Conservation (phyloP, 768 basidiomycete genomes). For the Termitomyces sp. region DNA sequence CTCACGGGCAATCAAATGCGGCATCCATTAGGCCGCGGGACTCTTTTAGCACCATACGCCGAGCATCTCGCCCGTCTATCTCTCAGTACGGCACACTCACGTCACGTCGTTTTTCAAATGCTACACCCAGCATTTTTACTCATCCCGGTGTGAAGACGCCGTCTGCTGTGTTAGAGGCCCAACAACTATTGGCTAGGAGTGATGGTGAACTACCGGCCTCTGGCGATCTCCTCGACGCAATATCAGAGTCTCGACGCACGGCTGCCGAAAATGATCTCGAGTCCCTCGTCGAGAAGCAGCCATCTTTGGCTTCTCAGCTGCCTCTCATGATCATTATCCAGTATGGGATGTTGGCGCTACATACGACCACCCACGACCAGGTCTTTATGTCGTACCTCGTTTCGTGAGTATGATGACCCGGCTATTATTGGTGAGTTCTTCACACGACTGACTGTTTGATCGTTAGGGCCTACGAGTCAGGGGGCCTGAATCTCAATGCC, state of each 20-base stretch:
- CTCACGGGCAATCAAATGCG: conserved; percentile 26
- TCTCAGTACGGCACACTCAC: conserved; percentile 29
- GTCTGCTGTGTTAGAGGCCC: conserved; percentile 69
- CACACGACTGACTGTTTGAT: conserved; percentile 7
- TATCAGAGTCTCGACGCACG: conserved; percentile 40
- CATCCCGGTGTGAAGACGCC: conserved; percentile 81
- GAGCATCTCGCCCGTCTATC: conserved; percentile 28
- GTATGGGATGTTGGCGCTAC: conserved; percentile 85
- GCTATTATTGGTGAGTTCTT: not conserved
- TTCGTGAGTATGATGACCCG: conserved; percentile 46
- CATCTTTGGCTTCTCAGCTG: conserved; percentile 66
- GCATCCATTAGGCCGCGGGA: conserved; percentile 21
- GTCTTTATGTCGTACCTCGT: conserved; percentile 89
- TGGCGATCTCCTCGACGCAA: conserved; percentile 42
- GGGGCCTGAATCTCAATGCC: conserved; percentile 89
- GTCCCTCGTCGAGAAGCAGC: conserved; percentile 45
- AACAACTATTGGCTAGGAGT: conserved; percentile 46
- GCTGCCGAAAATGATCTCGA: conserved; percentile 26
- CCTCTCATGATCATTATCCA: conserved; percentile 85
- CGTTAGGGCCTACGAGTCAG: conserved; percentile 67
- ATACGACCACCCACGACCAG: conserved; percentile 88
- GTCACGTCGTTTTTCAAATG: conserved; percentile 50
- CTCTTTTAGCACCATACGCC: conserved; percentile 24
- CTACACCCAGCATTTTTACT: conserved; percentile 73
- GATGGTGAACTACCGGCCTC: conserved; percentile 25